Base-by-base conservation (phyloP, 768 basidiomycete genomes). In the Boletus tylopilopsis region DNA sequence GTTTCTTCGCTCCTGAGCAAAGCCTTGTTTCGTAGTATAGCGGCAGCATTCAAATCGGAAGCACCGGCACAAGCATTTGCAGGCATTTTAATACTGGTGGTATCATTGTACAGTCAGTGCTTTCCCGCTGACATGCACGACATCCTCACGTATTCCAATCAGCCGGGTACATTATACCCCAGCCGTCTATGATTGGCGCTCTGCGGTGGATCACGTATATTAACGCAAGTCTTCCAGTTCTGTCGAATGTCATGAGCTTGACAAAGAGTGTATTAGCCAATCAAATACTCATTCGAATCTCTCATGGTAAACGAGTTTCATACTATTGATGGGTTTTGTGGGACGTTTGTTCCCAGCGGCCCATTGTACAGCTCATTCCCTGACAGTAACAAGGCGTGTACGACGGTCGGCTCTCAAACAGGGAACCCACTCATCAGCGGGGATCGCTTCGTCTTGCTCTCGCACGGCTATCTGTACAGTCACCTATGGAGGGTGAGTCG, bases 231-330 rank as follows among this genome's bases (percentile, higher is more conserved):
- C 0, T 4, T 27, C 8, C 23, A 2, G 59, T 51, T 84, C 82
- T 76, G 0, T 42, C 9, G 8, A 5, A 16, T 30, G 16, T 10
- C 29, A 13, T 30, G 2, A 9, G 9, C 56, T 61, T 4, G n/a
- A n/a, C n/a, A 54, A 21, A 29, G 4, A 27, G 5, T 19, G 1
- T 18, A 13, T 7, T 37, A 64, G 61, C 91, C 76, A 72, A 2
- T 92, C 82, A 61, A 84, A 79, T 62, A 62, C 29, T 51, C 62
- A 0, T 93, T 94, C 63, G 87, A 91, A 52, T 74, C 77, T 0
- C 64, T 93, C 35, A 74, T 94, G 63, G 74, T 79, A 19, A 94
- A 93, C 67, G 90, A 95, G 65, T 93, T 94, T 69, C 81, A 78
- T 55, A 83, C 79, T 0, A 68, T 87, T 7, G 66, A 85, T 19